A percentile compares a stretch with the other conserved stretches of the same genome.
Conservation (phyloP, 179 eudicot genomes). For the Drosera spatulata region DNA sequence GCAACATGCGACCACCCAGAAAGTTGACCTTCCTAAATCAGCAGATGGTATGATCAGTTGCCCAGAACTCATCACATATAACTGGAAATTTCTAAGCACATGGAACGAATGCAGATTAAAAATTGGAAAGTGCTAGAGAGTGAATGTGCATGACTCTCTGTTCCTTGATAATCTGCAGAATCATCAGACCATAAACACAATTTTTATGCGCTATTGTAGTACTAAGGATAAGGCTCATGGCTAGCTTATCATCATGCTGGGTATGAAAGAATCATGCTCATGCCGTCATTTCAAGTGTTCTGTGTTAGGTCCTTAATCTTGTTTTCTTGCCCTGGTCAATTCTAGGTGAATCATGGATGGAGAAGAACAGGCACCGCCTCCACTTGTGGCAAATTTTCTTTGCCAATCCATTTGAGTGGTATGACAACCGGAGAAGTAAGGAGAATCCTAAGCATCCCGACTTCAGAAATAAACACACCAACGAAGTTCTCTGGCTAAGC, state of each 20-base stretch:
- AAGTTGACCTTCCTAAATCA: conserved; percentile 14
- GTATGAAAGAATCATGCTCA: too few species aligned
- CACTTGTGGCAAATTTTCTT: conserved; percentile 65
- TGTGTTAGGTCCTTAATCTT: background rate
- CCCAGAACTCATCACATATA: too few species aligned
- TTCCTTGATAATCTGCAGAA: too few species aligned
- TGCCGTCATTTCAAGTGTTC: too few species aligned
- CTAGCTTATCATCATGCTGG: too few species aligned
- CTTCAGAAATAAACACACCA: conserved; percentile 54
- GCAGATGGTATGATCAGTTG: conserved; percentile 12
- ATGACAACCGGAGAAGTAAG: conserved; percentile 44
- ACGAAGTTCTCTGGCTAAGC: conserved; percentile 63
- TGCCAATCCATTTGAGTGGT: conserved; percentile 61
- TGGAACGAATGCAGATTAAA: too few species aligned
- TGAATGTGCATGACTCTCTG: too few species aligned
- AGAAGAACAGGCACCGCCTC: conserved; percentile 30
- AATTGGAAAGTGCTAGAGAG: too few species aligned
- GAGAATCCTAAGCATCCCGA: conserved; percentile 40
- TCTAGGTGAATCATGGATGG: conserved; percentile 21
- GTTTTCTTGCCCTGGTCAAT: background rate
- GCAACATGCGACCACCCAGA: conserved; percentile 11
- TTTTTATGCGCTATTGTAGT: too few species aligned
- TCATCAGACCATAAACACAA: too few species aligned
- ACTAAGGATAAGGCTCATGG: too few species aligned
- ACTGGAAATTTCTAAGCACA: too few species aligned